Conservation (phyloP, 1,139 yeast species). For the Barnettozyma hawaiiensis region DNA sequence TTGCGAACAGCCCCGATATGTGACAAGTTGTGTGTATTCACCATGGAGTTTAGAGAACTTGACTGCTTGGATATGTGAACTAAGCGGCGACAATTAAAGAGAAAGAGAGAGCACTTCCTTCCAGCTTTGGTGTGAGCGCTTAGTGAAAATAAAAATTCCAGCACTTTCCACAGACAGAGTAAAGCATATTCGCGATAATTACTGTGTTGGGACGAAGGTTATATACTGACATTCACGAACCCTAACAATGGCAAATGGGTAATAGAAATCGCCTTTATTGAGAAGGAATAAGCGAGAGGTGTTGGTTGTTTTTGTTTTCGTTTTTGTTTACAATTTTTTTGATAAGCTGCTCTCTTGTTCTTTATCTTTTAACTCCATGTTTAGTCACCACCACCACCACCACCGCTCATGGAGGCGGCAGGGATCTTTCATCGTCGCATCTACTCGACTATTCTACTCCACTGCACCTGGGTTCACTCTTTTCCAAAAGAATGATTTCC, state of each 20-base stretch:
- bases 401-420: background rate
- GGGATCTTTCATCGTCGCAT: background rate
- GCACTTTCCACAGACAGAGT: background rate
- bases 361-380: background rate
- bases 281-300: too few species aligned
- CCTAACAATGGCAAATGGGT: too few species aligned
- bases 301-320: too few species aligned
- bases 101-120: background rate
- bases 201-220: background rate
- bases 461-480: slow-evolving; percentile 3
- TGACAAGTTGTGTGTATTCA: background rate
- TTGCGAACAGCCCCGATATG: slow-evolving; percentile 1
- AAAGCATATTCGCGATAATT: background rate
- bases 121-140: background rate
- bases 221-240: background rate
- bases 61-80: background rate
- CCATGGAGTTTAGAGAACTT: background rate
- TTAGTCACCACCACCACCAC: too few species aligned
- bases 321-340: background rate
- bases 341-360: too few species aligned
- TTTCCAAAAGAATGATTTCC: slow-evolving; percentile 5
- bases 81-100: too few species aligned
- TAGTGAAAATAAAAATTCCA: background rate
- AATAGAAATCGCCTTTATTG: too few species aligned
- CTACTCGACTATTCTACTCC: background rate